Percentiles rank a stretch among this genome's conserved stretches.
Evolutionary conservation across 139 green algal species (phyloP).

Genomic region (Yamagishiella unicocca): DNA sequence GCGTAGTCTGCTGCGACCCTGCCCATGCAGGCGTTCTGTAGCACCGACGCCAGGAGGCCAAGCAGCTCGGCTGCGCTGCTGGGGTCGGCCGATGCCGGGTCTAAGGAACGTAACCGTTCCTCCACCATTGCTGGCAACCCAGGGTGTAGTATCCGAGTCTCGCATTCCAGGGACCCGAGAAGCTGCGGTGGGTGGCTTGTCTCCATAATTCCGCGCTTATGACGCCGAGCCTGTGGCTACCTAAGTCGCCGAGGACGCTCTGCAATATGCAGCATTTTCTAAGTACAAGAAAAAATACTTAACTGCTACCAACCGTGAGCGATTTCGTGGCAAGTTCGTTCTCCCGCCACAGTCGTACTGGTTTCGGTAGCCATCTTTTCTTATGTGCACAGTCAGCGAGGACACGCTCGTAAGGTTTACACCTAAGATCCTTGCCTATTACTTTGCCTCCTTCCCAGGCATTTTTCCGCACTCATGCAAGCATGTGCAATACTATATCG

Average conservation of each 20-base stretch:
- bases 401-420: too few species aligned
- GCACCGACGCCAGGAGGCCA: background rate
- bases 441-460: too few species aligned
- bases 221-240: background rate
- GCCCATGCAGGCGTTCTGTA: constrained; percentile 23
- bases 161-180: background rate
- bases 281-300: background rate
- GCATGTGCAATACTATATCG: too few species aligned
- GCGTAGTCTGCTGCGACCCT: background rate
- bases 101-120: background rate
- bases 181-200: background rate
- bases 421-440: too few species aligned
- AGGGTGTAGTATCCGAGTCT: constrained; percentile 10
- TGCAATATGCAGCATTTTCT: background rate
- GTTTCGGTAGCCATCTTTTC: background rate
- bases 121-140: background rate
- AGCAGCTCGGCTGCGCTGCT: background rate
- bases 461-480: too few species aligned
- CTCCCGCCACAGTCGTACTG: background rate
- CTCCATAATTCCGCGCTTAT: background rate
- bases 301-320: background rate
- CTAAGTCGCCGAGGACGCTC: background rate
- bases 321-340: background rate
- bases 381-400: too few species aligned
- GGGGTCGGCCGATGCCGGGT: background rate